Evolutionary conservation across 2,329 filamentous ascomycete genomes (phyloP).

Genomic region (Penicillium sp.): DNA sequence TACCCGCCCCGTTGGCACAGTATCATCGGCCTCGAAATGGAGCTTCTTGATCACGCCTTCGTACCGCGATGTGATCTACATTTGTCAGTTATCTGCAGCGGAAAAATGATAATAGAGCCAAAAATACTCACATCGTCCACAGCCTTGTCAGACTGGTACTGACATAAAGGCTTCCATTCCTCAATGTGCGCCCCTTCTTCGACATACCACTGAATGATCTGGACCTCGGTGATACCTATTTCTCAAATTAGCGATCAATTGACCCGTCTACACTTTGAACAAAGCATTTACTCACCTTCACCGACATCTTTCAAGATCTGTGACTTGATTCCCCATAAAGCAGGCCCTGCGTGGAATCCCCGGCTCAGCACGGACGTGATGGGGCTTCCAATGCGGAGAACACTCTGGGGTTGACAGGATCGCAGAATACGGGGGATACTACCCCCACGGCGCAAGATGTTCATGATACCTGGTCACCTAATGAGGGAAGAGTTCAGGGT

Average conservation of each 20-base stretch:
- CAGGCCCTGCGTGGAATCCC: conserved; percentile 36
- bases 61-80: conserved; percentile 93
- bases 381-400: conserved; percentile 28
- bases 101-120: neutral
- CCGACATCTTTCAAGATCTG: conserved; percentile 47
- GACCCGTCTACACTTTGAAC: neutral
- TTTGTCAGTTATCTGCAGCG: conserved; percentile 28
- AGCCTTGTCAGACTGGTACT: conserved; percentile 98
- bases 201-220: conserved; percentile 99
- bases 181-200: conserved; percentile 93
- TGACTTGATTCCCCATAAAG: conserved; percentile 38
- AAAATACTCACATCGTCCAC: conserved; percentile 54
- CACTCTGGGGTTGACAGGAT: conserved; percentile 25
- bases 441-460: conserved; percentile 31
- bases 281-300: conserved; percentile 33
- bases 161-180: conserved; percentile 96
- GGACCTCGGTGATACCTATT: conserved; percentile 91
- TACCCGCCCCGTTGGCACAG: conserved; percentile 85
- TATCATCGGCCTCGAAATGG: conserved; percentile 92
- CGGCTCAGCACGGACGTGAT: conserved; percentile 28
- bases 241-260: conserved; percentile 18
- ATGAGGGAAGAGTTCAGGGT: neutral
- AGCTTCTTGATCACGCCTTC: conserved; percentile 94
- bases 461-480: conserved; percentile 22
- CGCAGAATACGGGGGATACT: conserved; percentile 30